Percentiles rank a stretch among this genome's conserved stretches.
These are phyloP conservation scores for Clonostachys solani DNA, from an alignment of 2,329 filamentous ascomycete species.

Conservation along the genomic window DNA sequence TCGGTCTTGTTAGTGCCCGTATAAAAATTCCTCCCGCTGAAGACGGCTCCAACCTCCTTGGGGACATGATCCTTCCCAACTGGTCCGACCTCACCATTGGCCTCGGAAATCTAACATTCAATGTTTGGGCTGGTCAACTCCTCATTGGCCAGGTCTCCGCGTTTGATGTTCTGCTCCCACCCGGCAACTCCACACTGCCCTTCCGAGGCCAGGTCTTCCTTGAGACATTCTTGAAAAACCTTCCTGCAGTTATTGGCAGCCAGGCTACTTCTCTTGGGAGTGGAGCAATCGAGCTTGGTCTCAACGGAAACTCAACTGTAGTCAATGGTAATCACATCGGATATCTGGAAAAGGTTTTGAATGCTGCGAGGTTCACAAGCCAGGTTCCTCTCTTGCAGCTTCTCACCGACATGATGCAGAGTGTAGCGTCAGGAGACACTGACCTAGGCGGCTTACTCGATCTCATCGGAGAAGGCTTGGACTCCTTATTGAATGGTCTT, in stretches of 20 bases:
- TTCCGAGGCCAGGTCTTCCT: conserved; percentile 37
- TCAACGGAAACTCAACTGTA: conserved; percentile 32
- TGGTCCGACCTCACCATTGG: conserved; percentile 30
- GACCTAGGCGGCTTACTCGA: conserved; percentile 2
- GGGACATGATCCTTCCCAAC: conserved; percentile 31
- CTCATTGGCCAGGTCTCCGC: conserved; percentile 31
- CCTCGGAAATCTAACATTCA: conserved; percentile 36
- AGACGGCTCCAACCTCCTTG: conserved; percentile 29
- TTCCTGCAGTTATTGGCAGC: conserved; percentile 27
- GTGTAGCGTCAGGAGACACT: conserved; percentile 11
- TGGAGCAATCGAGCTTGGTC: conserved; percentile 33
- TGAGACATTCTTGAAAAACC: conserved; percentile 29
- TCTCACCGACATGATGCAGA: conserved; percentile 26
- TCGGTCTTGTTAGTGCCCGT: conserved; percentile 22
- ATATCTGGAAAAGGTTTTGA: conserved; percentile 36
- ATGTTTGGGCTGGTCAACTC: conserved; percentile 31
- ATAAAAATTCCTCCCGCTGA: conserved; percentile 22
- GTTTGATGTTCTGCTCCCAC: conserved; percentile 30
- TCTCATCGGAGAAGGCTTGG: not conserved
- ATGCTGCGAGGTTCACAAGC: conserved; percentile 26
- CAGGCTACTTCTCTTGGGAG: conserved; percentile 26
- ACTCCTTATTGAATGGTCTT: not conserved
- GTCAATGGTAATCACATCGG: conserved; percentile 34
- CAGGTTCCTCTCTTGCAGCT: conserved; percentile 30
- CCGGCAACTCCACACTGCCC: conserved; percentile 33